phyloP scores from a whole-genome alignment of 768 basidiomycete genomes.

The Tricholoma sp. region DNA sequence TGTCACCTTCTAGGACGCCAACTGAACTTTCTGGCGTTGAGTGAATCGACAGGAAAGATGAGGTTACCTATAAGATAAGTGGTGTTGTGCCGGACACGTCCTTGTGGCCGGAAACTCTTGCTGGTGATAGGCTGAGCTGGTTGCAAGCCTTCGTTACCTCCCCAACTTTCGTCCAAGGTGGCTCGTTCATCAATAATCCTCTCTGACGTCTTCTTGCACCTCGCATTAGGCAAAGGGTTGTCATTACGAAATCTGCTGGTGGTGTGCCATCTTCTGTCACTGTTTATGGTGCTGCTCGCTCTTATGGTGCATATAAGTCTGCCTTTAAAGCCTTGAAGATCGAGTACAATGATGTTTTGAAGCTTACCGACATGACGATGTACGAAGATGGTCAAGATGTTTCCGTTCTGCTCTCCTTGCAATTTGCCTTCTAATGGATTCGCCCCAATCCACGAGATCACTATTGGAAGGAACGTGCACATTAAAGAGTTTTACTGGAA shows the following conservation, averaged over 20 bases:
- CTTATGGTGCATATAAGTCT: slow-evolving; percentile 63
- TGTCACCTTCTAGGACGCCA: slow-evolving; percentile 30
- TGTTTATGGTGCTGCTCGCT: slow-evolving; percentile 76
- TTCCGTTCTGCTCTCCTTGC: slow-evolving; percentile 74
- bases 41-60: slow-evolving; percentile 34
- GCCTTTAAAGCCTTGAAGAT: slow-evolving; percentile 84
- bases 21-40: slow-evolving; percentile 36
- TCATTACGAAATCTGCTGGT: slow-evolving; percentile 45
- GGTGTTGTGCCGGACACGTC: slow-evolving; percentile 49
- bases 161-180: slow-evolving; percentile 81
- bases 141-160: slow-evolving; percentile 79
- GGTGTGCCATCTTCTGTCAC: slow-evolving; percentile 52
- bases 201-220: slow-evolving; percentile 83
- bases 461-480: slow-evolving; percentile 73
- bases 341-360: slow-evolving; percentile 45
- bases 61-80: slow-evolving; percentile 48
- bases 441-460: slow-evolving; percentile 90
- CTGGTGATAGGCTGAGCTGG: slow-evolving; percentile 82
- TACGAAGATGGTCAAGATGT: slow-evolving; percentile 77
- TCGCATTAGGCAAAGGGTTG: slow-evolving; percentile 74
- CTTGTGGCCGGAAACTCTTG: slow-evolving; percentile 80
- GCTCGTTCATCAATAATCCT: slow-evolving; percentile 83
- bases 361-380: slow-evolving; percentile 65
- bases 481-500: slow-evolving; percentile 99
- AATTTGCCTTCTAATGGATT: slow-evolving; percentile 86